phyloP scores from a whole-genome alignment of 768 basidiomycete genomes.

The Russula sp. region DNA sequence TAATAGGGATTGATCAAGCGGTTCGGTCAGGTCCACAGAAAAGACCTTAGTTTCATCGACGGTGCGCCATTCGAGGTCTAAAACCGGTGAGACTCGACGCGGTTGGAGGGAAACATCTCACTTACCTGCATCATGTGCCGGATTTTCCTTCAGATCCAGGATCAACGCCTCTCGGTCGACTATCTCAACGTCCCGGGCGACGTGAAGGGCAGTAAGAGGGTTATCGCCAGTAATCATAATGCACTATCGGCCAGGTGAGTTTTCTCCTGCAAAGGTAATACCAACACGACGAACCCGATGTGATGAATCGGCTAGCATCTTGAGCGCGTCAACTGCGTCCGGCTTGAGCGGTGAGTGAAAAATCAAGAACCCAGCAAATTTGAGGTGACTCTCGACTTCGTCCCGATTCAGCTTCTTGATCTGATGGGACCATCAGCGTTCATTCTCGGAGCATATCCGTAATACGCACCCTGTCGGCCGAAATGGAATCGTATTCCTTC shows the following conservation, averaged over 20 bases:
- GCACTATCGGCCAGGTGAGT: slow-evolving; percentile 48
- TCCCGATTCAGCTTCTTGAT: slow-evolving; percentile 86
- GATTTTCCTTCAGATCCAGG: slow-evolving; percentile 81
- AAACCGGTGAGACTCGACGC: slow-evolving; percentile 4
- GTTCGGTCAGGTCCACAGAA: slow-evolving; percentile 72
- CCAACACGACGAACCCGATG: slow-evolving; percentile 66
- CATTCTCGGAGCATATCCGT: background rate
- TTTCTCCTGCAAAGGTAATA: slow-evolving; percentile 3
- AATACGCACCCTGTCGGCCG: slow-evolving; percentile 62
- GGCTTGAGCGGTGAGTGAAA: slow-evolving; percentile 97
- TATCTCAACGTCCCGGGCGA: slow-evolving; percentile 94
- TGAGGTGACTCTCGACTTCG: slow-evolving; percentile 68
- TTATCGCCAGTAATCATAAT: slow-evolving; percentile 99
- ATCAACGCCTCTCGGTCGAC: slow-evolving; percentile 94
- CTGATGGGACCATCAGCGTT: slow-evolving; percentile 34
- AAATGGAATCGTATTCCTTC: slow-evolving; percentile 73
- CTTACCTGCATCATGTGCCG: slow-evolving; percentile 62
- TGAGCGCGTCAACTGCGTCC: slow-evolving; percentile 85
- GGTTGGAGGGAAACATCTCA: slow-evolving; percentile 2
- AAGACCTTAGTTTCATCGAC: slow-evolving; percentile 91
- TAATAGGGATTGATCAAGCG: slow-evolving; percentile 73
- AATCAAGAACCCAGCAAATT: slow-evolving; percentile 94
- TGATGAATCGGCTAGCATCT: slow-evolving; percentile 93
- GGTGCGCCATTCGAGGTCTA: slow-evolving; percentile 84
- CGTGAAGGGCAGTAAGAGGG: slow-evolving; percentile 93